Evolutionary conservation across 73 alveolate species (phyloP).

Genomic region (Effrenium voratum): DNA sequence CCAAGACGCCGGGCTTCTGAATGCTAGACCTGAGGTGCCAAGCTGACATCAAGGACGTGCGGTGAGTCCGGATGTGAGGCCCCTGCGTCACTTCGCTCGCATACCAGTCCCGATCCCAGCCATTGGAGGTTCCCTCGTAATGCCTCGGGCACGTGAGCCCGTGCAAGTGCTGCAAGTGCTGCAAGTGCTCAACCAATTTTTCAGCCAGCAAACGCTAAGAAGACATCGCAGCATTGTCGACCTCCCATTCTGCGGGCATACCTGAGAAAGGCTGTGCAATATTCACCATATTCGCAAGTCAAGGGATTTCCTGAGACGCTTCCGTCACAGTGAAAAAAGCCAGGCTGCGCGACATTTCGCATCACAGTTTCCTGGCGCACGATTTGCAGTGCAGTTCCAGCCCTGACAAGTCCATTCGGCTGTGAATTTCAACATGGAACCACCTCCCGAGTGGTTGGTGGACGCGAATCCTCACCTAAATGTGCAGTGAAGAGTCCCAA

Average conservation of each 20-base stretch:
- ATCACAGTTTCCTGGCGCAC: background rate
- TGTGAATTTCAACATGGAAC: no score
- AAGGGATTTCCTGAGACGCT: no score
- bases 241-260: constrained; percentile 88
- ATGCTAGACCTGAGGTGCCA: constrained; percentile 14
- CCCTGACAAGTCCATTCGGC: background rate
- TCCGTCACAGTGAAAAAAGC: background rate
- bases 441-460: no score
- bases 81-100: constrained; percentile 17
- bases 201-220: constrained; percentile 45
- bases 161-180: background rate
- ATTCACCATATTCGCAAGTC: no score
- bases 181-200: background rate
- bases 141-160: background rate
- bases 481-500: no score
- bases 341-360: constrained; percentile 85
- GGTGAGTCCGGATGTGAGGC: background rate
- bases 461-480: no score
- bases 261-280: background rate
- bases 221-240: constrained; percentile 85
- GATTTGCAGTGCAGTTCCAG: background rate
- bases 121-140: constrained; percentile 61
- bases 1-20: constrained; percentile 55
- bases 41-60: background rate
- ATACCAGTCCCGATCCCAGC: constrained; percentile 69